Conservation (phyloP, 306 rosid species). For the Cucurbita maxima region DNA sequence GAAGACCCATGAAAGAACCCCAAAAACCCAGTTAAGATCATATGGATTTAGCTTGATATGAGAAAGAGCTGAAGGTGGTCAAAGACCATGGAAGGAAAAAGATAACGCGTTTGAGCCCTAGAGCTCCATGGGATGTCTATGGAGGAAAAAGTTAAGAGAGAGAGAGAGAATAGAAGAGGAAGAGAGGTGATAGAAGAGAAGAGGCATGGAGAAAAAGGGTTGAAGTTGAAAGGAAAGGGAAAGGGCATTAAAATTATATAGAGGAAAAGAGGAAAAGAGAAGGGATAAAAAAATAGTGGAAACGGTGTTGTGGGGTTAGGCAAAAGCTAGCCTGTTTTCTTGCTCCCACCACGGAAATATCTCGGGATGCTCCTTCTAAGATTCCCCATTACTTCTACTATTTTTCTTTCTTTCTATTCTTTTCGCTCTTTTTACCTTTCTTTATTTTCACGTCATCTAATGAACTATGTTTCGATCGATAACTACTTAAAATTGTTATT, state of each 20-base stretch:
- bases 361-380: constrained; percentile 28
- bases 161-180: no score
- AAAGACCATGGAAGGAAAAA: no score
- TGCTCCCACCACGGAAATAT: constrained; percentile 9
- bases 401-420: neutral
- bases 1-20: no score
- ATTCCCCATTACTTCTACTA: constrained; percentile 19
- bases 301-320: constrained; percentile 12
- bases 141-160: neutral
- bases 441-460: constrained; percentile 24
- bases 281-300: neutral
- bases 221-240: neutral
- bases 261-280: neutral
- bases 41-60: no score
- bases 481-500: no score
- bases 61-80: no score
- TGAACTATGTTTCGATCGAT: no score
- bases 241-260: constrained; percentile 3
- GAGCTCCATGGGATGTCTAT: neutral
- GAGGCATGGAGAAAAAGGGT: neutral
- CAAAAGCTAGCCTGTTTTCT: constrained; percentile 7
- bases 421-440: neutral
- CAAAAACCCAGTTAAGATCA: no score
- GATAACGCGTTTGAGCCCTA: no score
- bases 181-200: neutral